A percentile compares a stretch with the other conserved stretches of the same genome.
Conservation (phyloP, 805 yeast species). For the Cyberlindnera sargentensis region DNA sequence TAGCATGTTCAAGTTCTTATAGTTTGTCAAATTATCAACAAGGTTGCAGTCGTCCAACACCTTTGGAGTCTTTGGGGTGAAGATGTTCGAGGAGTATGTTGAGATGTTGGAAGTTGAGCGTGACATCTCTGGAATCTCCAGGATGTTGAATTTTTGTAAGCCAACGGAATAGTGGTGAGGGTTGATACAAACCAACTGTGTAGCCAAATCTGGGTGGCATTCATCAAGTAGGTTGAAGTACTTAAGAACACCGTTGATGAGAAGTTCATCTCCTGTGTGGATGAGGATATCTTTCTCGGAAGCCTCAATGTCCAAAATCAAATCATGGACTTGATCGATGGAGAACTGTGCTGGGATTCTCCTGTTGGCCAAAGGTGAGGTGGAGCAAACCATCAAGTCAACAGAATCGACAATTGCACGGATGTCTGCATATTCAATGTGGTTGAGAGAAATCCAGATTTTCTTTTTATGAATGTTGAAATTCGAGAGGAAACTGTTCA, state of each 20-base stretch:
- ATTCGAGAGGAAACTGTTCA: constrained; percentile 15
- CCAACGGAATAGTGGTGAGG: constrained; percentile 20
- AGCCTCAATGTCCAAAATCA: constrained; percentile 17
- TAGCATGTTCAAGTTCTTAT: constrained; percentile 13
- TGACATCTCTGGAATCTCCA: constrained; percentile 18
- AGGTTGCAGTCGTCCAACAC: constrained; percentile 6
- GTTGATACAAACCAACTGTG: constrained; percentile 16
- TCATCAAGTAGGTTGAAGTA: constrained; percentile 14
- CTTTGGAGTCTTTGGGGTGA: constrained; percentile 10
- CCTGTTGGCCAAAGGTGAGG: not conserved
- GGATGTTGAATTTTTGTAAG: constrained; percentile 12
- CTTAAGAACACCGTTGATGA: constrained; percentile 18
- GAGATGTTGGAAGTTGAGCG: constrained; percentile 18
- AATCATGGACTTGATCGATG: constrained; percentile 18
- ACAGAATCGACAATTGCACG: not conserved
- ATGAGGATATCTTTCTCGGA: constrained; percentile 11
- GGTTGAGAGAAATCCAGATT: constrained; percentile 12
- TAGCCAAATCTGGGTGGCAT: constrained; percentile 10
- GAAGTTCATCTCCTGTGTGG: constrained; percentile 16
- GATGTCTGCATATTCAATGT: constrained; percentile 7
- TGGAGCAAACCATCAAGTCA: constrained; percentile 1
- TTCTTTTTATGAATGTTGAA: constrained; percentile 17
- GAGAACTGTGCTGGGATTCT: constrained; percentile 1
- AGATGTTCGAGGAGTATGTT: constrained; percentile 5
- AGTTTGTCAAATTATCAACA: constrained; percentile 3